phyloP scores from a whole-genome alignment of 2,329 filamentous ascomycete genomes.

The Fusarium mangiferae region DNA sequence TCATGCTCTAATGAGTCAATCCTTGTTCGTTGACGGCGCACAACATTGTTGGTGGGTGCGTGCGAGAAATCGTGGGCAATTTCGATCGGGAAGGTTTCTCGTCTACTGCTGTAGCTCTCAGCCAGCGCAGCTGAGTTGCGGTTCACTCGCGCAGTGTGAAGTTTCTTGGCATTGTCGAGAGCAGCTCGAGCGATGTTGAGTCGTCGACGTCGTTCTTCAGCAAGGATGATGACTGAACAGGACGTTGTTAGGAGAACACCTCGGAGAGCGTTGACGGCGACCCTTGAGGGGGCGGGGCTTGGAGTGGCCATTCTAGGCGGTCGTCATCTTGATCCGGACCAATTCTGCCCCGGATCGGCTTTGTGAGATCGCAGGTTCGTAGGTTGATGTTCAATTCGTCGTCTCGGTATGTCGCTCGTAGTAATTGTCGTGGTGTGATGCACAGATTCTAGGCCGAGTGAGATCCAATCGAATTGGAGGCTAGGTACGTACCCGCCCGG shows the following conservation, averaged over 20 bases:
- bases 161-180: constrained; percentile 63
- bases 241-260: constrained; percentile 67
- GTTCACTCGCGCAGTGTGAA: constrained; percentile 54
- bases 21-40: constrained; percentile 45
- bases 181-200: constrained; percentile 62
- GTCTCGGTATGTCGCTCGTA: constrained; percentile 36
- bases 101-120: constrained; percentile 40
- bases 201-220: constrained; percentile 67
- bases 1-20: constrained; percentile 14
- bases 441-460: constrained; percentile 13
- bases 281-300: constrained; percentile 64
- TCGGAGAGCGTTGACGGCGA: constrained; percentile 65
- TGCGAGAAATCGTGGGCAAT: constrained; percentile 43
- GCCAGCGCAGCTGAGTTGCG: constrained; percentile 44
- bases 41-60: constrained; percentile 35
- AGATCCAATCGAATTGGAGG: constrained; percentile 19
- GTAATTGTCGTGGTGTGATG: constrained; percentile 39
- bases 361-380: not conserved
- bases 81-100: constrained; percentile 37
- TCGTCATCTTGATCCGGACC: constrained; percentile 40
- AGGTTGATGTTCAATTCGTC: constrained; percentile 36
- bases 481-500: constrained; percentile 3
- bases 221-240: constrained; percentile 64
- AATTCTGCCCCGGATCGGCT: constrained; percentile 1
- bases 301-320: constrained; percentile 56